Conservation (phyloP, 2,329 filamentous ascomycete species). For the Samsoniella hepiali region DNA sequence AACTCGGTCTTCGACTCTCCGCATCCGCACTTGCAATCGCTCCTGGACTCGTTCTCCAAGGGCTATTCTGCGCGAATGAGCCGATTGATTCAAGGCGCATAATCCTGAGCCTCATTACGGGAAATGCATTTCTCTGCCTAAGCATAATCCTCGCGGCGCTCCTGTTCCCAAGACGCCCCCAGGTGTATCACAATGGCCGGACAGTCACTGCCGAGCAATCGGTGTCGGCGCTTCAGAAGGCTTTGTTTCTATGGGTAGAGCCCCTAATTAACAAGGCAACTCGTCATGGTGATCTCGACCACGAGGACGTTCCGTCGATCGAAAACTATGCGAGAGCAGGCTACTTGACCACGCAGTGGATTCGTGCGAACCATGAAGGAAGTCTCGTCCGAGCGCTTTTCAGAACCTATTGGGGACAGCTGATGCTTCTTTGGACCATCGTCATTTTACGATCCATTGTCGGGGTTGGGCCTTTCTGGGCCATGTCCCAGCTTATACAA, state of each 20-base stretch:
- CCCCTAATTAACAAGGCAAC: not conserved
- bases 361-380: not conserved
- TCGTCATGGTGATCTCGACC: not conserved
- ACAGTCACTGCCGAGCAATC: not conserved
- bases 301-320: slow-evolving; percentile 1
- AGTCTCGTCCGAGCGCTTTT: not conserved
- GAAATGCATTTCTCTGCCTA: slow-evolving; percentile 40
- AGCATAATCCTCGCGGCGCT: slow-evolving; percentile 44
- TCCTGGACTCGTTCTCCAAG: slow-evolving; percentile 46
- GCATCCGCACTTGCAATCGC: slow-evolving; percentile 44
- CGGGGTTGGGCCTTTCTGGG: slow-evolving; percentile 13
- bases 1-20: slow-evolving; percentile 50
- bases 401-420: not conserved
- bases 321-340: not conserved
- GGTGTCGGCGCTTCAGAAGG: not conserved
- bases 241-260: slow-evolving; percentile 6
- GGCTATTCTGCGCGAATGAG: slow-evolving; percentile 26
- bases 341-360: not conserved
- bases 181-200: not conserved
- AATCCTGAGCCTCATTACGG: slow-evolving; percentile 28
- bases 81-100: not conserved
- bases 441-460: not conserved
- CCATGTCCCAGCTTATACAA: slow-evolving; percentile 12
- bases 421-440: not conserved
- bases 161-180: slow-evolving; percentile 41